Percentiles rank a stretch among this genome's conserved stretches.
Evolutionary conservation across 2,329 filamentous ascomycete species (phyloP).

Genomic region (Stachybotrys chlorohalonatus): DNA sequence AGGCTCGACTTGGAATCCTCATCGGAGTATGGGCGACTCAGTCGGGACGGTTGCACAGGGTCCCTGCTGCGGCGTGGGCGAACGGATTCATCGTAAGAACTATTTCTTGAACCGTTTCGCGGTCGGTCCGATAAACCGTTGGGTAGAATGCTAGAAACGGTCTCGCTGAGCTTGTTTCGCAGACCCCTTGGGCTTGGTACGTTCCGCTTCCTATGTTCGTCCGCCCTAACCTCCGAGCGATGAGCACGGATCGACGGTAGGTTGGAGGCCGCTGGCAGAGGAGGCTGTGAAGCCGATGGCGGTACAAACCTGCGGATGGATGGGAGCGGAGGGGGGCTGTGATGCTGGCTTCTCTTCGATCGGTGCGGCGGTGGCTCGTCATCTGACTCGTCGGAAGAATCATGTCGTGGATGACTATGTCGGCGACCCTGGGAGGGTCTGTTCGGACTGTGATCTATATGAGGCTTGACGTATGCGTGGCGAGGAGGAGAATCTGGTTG

Average conservation of each 20-base stretch:
- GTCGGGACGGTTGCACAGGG: slow-evolving; percentile 27
- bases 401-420: slow-evolving; percentile 40
- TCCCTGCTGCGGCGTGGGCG: slow-evolving; percentile 30
- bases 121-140: slow-evolving; percentile 25
- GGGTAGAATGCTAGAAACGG: slow-evolving; percentile 33
- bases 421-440: slow-evolving; percentile 26
- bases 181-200: slow-evolving; percentile 28
- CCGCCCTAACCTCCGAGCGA: slow-evolving; percentile 21
- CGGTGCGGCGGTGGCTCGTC: slow-evolving; percentile 24
- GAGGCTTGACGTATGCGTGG: slow-evolving; percentile 15
- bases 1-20: slow-evolving; percentile 25
- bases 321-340: slow-evolving; percentile 17
- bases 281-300: slow-evolving; percentile 16
- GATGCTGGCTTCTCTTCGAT: slow-evolving; percentile 14
- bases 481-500: slow-evolving; percentile 15
- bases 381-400: slow-evolving; percentile 32
- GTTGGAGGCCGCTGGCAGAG: slow-evolving; percentile 13
- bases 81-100: slow-evolving; percentile 18
- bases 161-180: slow-evolving; percentile 35
- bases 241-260: slow-evolving; percentile 20
- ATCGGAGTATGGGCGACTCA: slow-evolving; percentile 33
- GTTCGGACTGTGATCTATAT: slow-evolving; percentile 25
- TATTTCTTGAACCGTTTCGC: slow-evolving; percentile 25
- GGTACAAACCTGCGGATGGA: slow-evolving; percentile 24
- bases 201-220: slow-evolving; percentile 26